phyloP scores from a whole-genome alignment of 2,329 filamentous ascomycete species.

The Lanzia echinophila region DNA sequence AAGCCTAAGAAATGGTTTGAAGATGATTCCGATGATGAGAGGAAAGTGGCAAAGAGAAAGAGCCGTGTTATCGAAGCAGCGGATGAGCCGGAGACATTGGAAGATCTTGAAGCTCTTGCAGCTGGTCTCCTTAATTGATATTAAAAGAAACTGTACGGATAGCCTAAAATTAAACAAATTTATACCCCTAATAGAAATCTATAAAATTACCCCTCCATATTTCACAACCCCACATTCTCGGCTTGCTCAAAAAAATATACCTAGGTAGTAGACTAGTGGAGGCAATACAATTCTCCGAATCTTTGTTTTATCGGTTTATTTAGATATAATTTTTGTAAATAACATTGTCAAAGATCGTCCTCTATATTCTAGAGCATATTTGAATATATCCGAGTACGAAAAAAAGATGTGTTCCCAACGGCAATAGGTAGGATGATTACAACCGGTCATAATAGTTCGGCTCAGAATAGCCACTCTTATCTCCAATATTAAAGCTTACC shows the following conservation, averaged over 20 bases:
- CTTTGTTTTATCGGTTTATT: too few species aligned
- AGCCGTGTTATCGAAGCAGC: constrained; percentile 52
- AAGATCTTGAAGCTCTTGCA: constrained; percentile 72
- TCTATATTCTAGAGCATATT: too few species aligned
- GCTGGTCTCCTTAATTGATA: constrained; percentile 56
- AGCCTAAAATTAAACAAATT: constrained; percentile 1
- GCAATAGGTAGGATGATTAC: too few species aligned
- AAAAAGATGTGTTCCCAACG: too few species aligned
- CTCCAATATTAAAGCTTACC: background rate
- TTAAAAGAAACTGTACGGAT: background rate
- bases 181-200: background rate
- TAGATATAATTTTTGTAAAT: too few species aligned
- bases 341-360: too few species aligned
- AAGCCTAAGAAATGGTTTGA: constrained; percentile 76
- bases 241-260: background rate
- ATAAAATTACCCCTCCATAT: constrained; percentile 6
- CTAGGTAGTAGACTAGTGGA: too few species aligned
- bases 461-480: background rate
- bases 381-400: too few species aligned
- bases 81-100: constrained; percentile 69
- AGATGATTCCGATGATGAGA: constrained; percentile 49
- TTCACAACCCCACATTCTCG: background rate
- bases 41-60: constrained; percentile 40
- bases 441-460: too few species aligned
- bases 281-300: too few species aligned